A percentile compares a stretch with the other conserved stretches of the same genome.
These are phyloP conservation scores for Adansonia madagascariensis DNA, from an alignment of 441 rosid species.

Conservation along the genomic window DNA sequence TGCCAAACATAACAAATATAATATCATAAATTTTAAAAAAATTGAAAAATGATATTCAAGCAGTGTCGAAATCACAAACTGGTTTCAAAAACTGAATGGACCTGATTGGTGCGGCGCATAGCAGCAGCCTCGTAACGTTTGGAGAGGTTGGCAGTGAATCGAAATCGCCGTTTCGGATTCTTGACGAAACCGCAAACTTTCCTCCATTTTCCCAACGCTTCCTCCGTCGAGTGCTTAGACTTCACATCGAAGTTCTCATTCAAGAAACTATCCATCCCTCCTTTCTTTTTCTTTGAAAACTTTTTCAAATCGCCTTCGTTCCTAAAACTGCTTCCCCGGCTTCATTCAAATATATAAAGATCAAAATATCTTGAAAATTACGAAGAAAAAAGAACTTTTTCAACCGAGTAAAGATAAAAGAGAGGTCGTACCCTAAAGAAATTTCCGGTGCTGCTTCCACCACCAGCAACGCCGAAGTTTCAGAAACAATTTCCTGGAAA, in stretches of 20 bases:
- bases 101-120: conserved; percentile 83
- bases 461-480: background rate
- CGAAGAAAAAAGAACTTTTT: background rate
- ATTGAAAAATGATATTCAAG: background rate
- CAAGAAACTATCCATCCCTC: conserved; percentile 65
- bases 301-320: background rate
- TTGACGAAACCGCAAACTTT: conserved; percentile 61
- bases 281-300: background rate
- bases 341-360: conserved; percentile 6
- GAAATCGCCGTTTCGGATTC: conserved; percentile 70
- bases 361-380: background rate
- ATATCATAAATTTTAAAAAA: background rate
- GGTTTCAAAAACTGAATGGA: conserved; percentile 11
- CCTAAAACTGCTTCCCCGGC: conserved; percentile 7
- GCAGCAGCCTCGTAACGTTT: conserved; percentile 73
- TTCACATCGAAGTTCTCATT: conserved; percentile 56
- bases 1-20: background rate
- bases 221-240: conserved; percentile 56
- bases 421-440: background rate
- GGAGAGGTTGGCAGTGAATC: conserved; percentile 70
- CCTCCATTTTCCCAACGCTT: conserved; percentile 60
- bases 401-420: background rate
- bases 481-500: background rate
- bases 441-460: background rate
- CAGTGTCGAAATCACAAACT: background rate